A percentile compares a stretch with the other conserved stretches of the same genome.
These are phyloP conservation scores for Plantago major DNA, from an alignment of 257 asterid genomes.

Conservation along the genomic window DNA sequence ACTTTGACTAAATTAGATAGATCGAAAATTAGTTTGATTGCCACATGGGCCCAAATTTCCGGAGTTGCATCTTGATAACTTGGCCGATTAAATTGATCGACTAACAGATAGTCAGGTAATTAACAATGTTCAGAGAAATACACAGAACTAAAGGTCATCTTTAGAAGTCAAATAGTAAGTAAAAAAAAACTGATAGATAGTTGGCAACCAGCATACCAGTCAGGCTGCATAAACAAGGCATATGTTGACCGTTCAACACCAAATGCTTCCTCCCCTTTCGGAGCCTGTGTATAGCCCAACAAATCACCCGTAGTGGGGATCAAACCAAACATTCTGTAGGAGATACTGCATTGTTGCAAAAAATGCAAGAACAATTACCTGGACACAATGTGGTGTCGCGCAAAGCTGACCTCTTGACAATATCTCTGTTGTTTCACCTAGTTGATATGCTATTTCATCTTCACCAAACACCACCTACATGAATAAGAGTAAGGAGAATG, in stretches of 20 bases:
- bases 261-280: constrained; percentile 56
- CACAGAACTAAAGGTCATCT: constrained; percentile 3
- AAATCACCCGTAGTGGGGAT: not conserved
- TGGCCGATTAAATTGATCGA: constrained; percentile 6
- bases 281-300: constrained; percentile 48
- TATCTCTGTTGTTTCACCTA: constrained; percentile 93
- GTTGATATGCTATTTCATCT: constrained; percentile 85
- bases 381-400: constrained; percentile 94
- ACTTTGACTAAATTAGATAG: constrained; percentile 8
- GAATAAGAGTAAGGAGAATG: constrained; percentile 17
- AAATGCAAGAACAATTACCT: constrained; percentile 34
- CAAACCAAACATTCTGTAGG: not conserved
- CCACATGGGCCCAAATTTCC: not conserved
- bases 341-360: not conserved
- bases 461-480: constrained; percentile 79
- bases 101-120: not conserved
- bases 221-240: constrained; percentile 95
- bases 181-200: constrained; percentile 13
- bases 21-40: not conserved
- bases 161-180: constrained; percentile 4
- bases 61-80: constrained; percentile 14
- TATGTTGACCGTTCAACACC: constrained; percentile 85
- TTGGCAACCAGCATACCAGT: constrained; percentile 49
- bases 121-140: not conserved
- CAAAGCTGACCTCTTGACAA: constrained; percentile 82